Conservation (phyloP, 2,329 filamentous ascomycete species). For the Blastomyces emzantsi region DNA sequence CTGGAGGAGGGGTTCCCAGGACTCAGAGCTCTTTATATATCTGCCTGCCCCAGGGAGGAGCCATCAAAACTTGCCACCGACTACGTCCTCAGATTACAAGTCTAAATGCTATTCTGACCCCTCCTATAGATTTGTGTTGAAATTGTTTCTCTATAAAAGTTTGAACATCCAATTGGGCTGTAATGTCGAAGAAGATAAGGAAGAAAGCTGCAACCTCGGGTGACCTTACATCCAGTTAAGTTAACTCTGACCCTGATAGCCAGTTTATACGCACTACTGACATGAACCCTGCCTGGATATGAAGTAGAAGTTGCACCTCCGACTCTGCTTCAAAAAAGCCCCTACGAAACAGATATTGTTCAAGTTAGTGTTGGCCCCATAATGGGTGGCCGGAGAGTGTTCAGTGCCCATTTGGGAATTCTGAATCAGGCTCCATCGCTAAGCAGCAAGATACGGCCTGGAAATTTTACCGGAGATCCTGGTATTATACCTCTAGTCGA, state of each 20-base stretch:
- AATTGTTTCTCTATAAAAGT: background rate
- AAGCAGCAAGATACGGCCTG: background rate
- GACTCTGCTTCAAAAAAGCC: too few species aligned
- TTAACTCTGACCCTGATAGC: background rate
- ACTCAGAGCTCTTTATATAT: background rate
- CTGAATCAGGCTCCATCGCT: background rate
- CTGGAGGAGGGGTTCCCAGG: background rate
- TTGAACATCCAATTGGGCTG: background rate
- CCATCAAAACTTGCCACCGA: background rate
- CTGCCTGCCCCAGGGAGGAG: background rate
- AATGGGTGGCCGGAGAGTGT: background rate
- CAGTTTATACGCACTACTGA: background rate
- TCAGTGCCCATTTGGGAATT: background rate
- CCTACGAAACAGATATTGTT: conserved; percentile 1
- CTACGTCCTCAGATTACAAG: background rate
- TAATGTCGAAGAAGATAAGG: background rate
- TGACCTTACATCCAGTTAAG: background rate
- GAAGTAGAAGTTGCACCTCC: background rate
- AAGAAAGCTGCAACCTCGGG: background rate
- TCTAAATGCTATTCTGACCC: background rate
- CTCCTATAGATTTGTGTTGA: background rate
- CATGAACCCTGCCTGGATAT: background rate
- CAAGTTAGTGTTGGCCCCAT: background rate
- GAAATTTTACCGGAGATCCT: background rate
- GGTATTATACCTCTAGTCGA: background rate